Evolutionary conservation across 148 eudicot genomes (phyloP), one percentile per base, ranked within the genome.

Genomic region (Limonium bicolor): DNA sequence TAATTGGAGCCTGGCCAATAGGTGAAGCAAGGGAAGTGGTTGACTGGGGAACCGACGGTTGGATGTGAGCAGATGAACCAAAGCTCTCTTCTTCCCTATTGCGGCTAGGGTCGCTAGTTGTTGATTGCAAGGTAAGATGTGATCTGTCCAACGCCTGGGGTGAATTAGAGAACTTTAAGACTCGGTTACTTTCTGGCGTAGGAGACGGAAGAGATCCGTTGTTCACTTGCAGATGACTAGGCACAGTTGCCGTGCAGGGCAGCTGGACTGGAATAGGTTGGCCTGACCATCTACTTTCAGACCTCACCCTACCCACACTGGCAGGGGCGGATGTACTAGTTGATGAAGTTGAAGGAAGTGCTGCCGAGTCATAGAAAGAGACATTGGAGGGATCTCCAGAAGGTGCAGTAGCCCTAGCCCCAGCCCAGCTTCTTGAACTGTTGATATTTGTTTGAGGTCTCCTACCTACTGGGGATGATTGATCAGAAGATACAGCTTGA

Each of bases 311-410:
- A 32, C 66, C 56, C 5, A 41, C 45, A 63, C 51, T 60, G 24
- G 59, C 74, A 22, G 77, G 51, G 26, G 61, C 47, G 47, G 34
- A n/a, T n/a, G n/a, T 73, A 11, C 54, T 63, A 22, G 41, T 59
- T 27, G 95, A 86, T 5, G 96, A 80, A 30, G 96, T 88, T 49
- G 96, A 88, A 27, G 94, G 86, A 26, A 77, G 83, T 40, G 52
- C 80, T 7, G 65, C 37, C 4, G 56, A 50, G 31, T 69, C 88
- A 54, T 48, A 46, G 45, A 71, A 56, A 27, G 78, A 42, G 48
- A 23, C 34, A 40, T 63, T 68, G 10, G 83, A 31, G 33, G 56
- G 47, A 37, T 64, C 78, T 28, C 54, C 53, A 24, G 73, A 44
- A 27, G 63, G 20, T 6, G 57, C 48, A 12, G 49, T 11, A 41